Evolutionary conservation across 2,329 filamentous ascomycete genomes (phyloP), one percentile per base, ranked within the genome.

Genomic region (Mycosphaerella sp.): DNA sequence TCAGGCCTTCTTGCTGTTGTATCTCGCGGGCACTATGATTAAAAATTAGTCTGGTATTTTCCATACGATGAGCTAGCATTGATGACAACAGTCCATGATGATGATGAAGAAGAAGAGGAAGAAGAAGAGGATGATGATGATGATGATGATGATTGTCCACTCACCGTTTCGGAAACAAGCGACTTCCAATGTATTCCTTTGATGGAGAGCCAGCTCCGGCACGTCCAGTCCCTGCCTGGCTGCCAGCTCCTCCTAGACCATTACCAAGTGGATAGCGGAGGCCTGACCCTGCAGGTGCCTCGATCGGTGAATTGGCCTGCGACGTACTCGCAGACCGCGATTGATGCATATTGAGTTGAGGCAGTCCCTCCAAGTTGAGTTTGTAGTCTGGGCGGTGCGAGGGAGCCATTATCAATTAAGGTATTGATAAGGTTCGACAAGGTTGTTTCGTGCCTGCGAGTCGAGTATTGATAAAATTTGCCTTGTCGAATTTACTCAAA

Each of bases 141-240:
- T 12, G 43, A 34, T n/a, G 21, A 41, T 51, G 26, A 39, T 49
- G 40, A 36, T 39, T 23, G 45, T 38, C 26, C 61, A 76, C 84
- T 68, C 81, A 95, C 90, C 93, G 85, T 78, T 97, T 97, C 59
- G 90, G 90, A 74, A 87, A 96, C 56, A 97, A 78, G 66, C 92
- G 81, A 69, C 79, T 84, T 55, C 85, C 83, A 26, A 41, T 51
- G 68, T 90, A 82, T 63, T 97, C 93, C 76, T 95, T 91, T 73
- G 91, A 96, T 66, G 93, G 93, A 80, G 93, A 98, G 71, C 91
- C 91, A 77, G 89, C 84, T 78, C 91, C 90, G 68, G 92, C 87
- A 76, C 92, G 78, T 62, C 78, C 76, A 67, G 74, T 75, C 59
- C 77, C 77, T 53, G 80, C 75, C 53, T 80, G 76, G 53, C 71